A percentile compares a stretch with the other conserved stretches of the same genome.
Conservation (phyloP, 768 basidiomycete genomes). For the Phaeotremella skinneri region DNA sequence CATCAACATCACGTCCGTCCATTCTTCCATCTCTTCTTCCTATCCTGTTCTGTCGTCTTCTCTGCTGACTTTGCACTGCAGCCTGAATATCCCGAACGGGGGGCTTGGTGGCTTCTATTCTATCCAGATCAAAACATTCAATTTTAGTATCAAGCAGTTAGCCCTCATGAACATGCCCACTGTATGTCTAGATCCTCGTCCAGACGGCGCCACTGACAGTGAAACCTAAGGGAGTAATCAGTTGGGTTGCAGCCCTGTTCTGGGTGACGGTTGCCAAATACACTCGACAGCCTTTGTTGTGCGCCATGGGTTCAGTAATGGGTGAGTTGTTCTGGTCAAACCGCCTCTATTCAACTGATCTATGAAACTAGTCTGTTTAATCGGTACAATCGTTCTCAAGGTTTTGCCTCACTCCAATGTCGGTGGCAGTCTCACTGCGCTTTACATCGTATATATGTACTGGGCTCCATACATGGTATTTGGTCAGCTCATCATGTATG, state of each 20-base stretch:
- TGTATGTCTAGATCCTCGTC: constrained; percentile 15
- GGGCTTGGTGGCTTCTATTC: constrained; percentile 31
- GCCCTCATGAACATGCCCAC: constrained; percentile 30
- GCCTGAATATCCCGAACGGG: constrained; percentile 18
- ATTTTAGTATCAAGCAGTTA: constrained; percentile 24
- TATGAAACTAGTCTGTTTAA: constrained; percentile 12
- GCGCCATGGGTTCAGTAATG: constrained; percentile 25
- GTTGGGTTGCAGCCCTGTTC: constrained; percentile 29
- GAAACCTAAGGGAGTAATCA: constrained; percentile 28
- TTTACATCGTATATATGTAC: constrained; percentile 41
- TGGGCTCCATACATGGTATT: constrained; percentile 26
- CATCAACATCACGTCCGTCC: neutral
- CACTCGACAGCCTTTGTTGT: constrained; percentile 25
- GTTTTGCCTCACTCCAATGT: constrained; percentile 32
- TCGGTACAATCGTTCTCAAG: constrained; percentile 36
- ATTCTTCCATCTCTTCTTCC: constrained; percentile 3
- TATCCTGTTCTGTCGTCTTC: too few relatives aligned
- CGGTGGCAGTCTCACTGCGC: constrained; percentile 31
- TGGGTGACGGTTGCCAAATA: constrained; percentile 31
- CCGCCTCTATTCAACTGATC: neutral
- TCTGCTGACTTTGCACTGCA: too few relatives aligned
- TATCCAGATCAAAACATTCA: constrained; percentile 21
- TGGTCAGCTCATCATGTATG: constrained; percentile 7
- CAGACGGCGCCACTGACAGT: constrained; percentile 2
- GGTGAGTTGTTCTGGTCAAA: constrained; percentile 7